Conservation (phyloP, 1,139 yeast species). For the Lodderomyces parapsilosis region DNA sequence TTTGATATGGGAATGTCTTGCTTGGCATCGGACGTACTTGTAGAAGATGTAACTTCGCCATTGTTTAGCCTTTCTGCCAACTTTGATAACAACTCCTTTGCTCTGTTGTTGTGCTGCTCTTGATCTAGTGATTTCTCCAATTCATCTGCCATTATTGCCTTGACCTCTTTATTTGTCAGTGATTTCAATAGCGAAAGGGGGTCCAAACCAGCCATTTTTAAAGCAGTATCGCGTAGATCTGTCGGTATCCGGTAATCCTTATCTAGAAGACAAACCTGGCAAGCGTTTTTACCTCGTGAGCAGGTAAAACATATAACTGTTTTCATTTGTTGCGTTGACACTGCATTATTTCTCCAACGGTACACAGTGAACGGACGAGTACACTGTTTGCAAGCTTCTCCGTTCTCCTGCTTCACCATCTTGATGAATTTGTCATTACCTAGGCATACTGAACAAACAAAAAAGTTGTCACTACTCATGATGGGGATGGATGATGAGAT, state of each 20-base stretch:
- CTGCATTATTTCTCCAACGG: conserved; percentile 57
- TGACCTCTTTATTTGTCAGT: conserved; percentile 38
- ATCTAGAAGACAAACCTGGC: conserved; percentile 87
- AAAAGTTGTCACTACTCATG: conserved; percentile 11
- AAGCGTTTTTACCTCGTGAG: conserved; percentile 74
- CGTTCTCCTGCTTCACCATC: conserved; percentile 70
- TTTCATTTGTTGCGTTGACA: conserved; percentile 40
- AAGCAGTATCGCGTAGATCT: conserved; percentile 75
- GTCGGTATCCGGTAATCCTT: conserved; percentile 76
- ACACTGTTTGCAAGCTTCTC: conserved; percentile 77
- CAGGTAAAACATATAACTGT: conserved; percentile 75
- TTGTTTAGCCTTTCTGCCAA: conserved; percentile 37
- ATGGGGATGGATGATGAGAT: background rate
- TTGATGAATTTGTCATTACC: conserved; percentile 65
- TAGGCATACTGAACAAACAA: conserved; percentile 70
- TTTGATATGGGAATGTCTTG: conserved; percentile 42
- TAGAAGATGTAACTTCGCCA: background rate
- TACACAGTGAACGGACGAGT: conserved; percentile 82
- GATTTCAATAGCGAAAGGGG: conserved; percentile 8
- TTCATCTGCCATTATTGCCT: conserved; percentile 41
- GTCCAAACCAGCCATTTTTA: conserved; percentile 67
- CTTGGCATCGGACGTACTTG: conserved; percentile 7
- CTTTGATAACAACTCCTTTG: conserved; percentile 35
- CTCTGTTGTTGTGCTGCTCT: conserved; percentile 20
- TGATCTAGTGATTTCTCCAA: conserved; percentile 23